Base-by-base conservation (phyloP, 1,139 yeast species). In the Nadsonia starkeyi-henricii region DNA sequence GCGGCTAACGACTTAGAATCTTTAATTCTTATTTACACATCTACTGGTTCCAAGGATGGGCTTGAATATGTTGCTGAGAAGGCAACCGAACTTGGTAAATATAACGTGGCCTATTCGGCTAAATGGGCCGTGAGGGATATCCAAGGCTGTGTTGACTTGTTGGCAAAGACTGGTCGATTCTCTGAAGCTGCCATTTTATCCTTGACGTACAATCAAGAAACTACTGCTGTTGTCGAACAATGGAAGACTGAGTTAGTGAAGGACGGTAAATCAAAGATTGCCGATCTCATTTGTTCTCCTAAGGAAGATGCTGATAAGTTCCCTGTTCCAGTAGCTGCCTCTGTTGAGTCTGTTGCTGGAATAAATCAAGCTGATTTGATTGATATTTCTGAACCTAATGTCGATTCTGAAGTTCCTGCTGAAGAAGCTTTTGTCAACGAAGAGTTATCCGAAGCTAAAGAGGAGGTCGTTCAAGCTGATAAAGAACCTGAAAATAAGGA, bases 81-180 rank as follows among this genome's bases (percentile, higher is more conserved):
- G 48, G 89, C 95, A 48, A 79, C 75, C 58, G 67, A 66, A 20
- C 73, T 71, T 45, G 96, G 96, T 47, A 82, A 82, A 63, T 85
- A 80, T 66, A 91, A 91, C 63, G 73, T 91, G 54, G 96, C 98
- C 42, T 91, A 89, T 72, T 88, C 85, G 64, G 83, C 96, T 20
- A 79, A 81, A 66, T 91, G 97, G 97, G 72, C 79, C 50, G 75
- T 81, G 44, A 93, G 94, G 45, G 84, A 86, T 59, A 71, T 78
- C 44, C 68, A 70, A 21, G 72, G 73, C 46, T 83, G 93, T 57
- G 72, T 81, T 50, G 77, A 78, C 41, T 70, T 93, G 55, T 74
- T 91, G 58, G 71, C 75, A 50, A 73, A 76, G 61, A 77, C 88
- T 52, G 85, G 78, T 47, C 77, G 95, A 62, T 73, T 71, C 53